These are phyloP conservation scores for Hylodesmum podocarpum DNA, from an alignment of 306 rosid species.

Conservation along the genomic window DNA sequence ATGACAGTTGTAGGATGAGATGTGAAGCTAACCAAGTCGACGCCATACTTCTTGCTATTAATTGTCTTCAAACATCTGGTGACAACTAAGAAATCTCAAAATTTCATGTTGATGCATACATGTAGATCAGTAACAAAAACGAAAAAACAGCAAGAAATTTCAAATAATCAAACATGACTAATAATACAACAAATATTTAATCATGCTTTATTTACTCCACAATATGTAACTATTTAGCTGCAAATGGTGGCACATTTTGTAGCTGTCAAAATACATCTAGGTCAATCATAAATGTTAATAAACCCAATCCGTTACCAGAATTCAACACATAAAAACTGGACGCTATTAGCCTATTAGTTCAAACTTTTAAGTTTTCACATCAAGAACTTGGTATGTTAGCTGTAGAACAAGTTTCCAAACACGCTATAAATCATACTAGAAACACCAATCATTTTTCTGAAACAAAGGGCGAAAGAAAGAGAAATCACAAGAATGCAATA, in stretches of 20 bases:
- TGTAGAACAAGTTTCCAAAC: too few relatives aligned
- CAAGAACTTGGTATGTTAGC: too few relatives aligned
- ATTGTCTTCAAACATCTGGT: slow-evolving; percentile 95
- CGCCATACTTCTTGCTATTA: slow-evolving; percentile 97
- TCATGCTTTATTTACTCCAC: background rate
- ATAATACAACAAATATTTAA: background rate
- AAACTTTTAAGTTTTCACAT: too few relatives aligned
- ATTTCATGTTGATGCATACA: background rate
- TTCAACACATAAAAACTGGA: background rate
- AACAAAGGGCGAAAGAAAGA: background rate
- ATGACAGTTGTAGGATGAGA: slow-evolving; percentile 96
- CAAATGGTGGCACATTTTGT: background rate
- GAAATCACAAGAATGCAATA: background rate
- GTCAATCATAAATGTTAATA: slow-evolving; percentile 19
- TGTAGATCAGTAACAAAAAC: background rate
- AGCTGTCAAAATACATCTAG: background rate
- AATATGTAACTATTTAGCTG: background rate
- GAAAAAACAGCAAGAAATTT: background rate
- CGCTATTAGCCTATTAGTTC: too few relatives aligned
- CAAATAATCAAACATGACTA: background rate
- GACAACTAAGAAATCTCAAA: slow-evolving; percentile 29
- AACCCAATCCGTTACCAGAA: background rate
- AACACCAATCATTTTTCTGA: background rate
- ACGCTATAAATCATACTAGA: slow-evolving; percentile 23
- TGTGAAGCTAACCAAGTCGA: slow-evolving; percentile 93